These are phyloP conservation scores for Akanthomyces uredinophilus DNA, from an alignment of 2,329 filamentous ascomycete genomes.

Conservation along the genomic window DNA sequence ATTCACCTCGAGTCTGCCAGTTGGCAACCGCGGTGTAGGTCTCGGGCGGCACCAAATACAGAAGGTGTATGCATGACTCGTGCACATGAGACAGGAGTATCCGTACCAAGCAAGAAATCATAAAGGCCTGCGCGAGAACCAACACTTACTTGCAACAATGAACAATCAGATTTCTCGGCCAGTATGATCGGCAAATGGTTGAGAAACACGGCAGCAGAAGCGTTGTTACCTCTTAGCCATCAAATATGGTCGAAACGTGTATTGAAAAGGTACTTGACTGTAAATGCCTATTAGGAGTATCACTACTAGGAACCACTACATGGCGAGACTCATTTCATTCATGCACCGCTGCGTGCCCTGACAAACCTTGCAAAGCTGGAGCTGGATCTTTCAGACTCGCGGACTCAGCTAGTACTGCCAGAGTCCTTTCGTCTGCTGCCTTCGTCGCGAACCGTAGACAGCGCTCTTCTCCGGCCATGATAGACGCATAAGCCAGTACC, in stretches of 20 bases:
- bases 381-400: too few relatives aligned
- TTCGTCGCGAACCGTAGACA: conserved; percentile 17
- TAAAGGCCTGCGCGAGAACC: too few relatives aligned
- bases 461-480: conserved; percentile 34
- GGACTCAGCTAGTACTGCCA: not conserved
- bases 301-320: not conserved
- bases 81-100: too few relatives aligned
- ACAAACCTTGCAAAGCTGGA: not conserved
- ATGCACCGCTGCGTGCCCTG: not conserved
- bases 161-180: too few relatives aligned
- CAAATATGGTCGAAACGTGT: not conserved
- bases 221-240: too few relatives aligned
- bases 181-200: too few relatives aligned
- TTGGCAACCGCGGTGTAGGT: not conserved
- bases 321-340: not conserved
- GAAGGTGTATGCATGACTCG: too few relatives aligned
- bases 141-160: too few relatives aligned
- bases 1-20: not conserved
- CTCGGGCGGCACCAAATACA: not conserved
- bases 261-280: not conserved
- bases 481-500: conserved; percentile 47
- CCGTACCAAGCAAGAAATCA: too few relatives aligned
- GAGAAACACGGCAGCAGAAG: too few relatives aligned
- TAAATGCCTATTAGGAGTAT: conserved; percentile 1
- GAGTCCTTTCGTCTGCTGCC: conserved; percentile 23